A percentile compares a stretch with the other conserved stretches of the same genome.
Conservation (phyloP, 441 rosid species). For the Jatropha multifida region DNA sequence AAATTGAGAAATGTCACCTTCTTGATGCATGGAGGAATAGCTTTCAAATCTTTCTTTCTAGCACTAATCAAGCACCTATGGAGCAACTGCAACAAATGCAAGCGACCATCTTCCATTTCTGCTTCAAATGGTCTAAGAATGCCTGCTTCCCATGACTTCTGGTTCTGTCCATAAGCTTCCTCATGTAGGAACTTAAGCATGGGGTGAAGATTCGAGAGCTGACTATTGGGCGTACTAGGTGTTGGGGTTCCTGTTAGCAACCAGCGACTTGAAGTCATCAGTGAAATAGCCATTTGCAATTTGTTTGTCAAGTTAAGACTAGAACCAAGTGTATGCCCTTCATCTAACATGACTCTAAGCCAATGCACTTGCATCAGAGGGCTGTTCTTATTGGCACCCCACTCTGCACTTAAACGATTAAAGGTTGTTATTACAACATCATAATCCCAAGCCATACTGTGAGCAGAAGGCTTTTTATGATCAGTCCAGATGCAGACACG, state of each 20-base stretch:
- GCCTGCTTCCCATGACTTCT: conserved; percentile 89
- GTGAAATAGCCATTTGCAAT: conserved; percentile 92
- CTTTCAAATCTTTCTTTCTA: conserved; percentile 81
- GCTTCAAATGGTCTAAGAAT: conserved; percentile 92
- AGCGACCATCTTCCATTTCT: conserved; percentile 84
- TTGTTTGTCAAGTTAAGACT: conserved; percentile 91
- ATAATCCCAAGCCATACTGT: conserved; percentile 94
- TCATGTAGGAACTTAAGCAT: conserved; percentile 94
- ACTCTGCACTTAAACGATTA: conserved; percentile 92
- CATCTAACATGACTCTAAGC: conserved; percentile 91
- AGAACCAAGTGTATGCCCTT: conserved; percentile 98
- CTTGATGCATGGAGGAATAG: conserved; percentile 94
- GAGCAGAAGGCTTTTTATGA: conserved; percentile 62
- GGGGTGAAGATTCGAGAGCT: conserved; percentile 83
- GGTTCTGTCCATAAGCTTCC: conserved; percentile 79
- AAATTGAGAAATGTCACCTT: conserved; percentile 70
- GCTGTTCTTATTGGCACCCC: conserved; percentile 78
- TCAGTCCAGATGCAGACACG: conserved; percentile 76
- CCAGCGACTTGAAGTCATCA: conserved; percentile 84
- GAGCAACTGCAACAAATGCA: conserved; percentile 70
- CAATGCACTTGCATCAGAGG: conserved; percentile 94
- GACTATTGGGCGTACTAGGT: conserved; percentile 88
- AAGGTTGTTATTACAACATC: conserved; percentile 94
- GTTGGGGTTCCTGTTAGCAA: conserved; percentile 96
- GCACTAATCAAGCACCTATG: conserved; percentile 92